These are phyloP conservation scores for Rhododendron ovatum DNA, from an alignment of 148 eudicot species.

Conservation along the genomic window DNA sequence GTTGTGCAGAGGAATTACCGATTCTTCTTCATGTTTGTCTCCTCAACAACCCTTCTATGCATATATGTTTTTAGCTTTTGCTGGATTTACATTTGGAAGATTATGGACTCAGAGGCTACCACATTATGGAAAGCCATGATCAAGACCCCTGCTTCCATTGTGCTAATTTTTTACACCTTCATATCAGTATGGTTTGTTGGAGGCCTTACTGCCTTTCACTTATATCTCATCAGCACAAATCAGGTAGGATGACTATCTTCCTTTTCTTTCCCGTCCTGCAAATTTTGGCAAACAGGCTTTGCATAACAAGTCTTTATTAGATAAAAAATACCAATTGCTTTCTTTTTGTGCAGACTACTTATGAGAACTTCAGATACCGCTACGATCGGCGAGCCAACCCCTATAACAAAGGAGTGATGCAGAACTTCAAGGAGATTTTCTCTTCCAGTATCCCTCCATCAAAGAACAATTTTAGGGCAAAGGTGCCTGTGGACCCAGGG, in stretches of 20 bases:
- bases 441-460: slow-evolving; percentile 57
- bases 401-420: slow-evolving; percentile 74
- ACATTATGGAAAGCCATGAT: slow-evolving; percentile 90
- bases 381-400: slow-evolving; percentile 88
- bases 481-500: slow-evolving; percentile 56
- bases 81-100: slow-evolving; percentile 87
- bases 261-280: neutral
- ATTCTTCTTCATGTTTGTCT: slow-evolving; percentile 97
- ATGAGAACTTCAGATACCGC: slow-evolving; percentile 92
- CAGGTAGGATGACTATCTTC: slow-evolving; percentile 43
- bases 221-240: slow-evolving; percentile 88
- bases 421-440: slow-evolving; percentile 81
- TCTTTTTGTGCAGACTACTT: slow-evolving; percentile 66
- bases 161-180: slow-evolving; percentile 76
- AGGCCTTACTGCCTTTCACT: slow-evolving; percentile 90
- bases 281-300: neutral
- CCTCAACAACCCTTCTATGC: slow-evolving; percentile 80
- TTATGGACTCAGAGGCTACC: slow-evolving; percentile 56
- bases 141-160: slow-evolving; percentile 92
- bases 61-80: slow-evolving; percentile 83
- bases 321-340: neutral
- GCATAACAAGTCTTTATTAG: neutral
- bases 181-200: slow-evolving; percentile 97
- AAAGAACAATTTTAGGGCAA: slow-evolving; percentile 73
- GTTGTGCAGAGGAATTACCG: slow-evolving; percentile 86